Evolutionary conservation across 768 basidiomycete species (phyloP).

Genomic region (Tulasnella sp.): DNA sequence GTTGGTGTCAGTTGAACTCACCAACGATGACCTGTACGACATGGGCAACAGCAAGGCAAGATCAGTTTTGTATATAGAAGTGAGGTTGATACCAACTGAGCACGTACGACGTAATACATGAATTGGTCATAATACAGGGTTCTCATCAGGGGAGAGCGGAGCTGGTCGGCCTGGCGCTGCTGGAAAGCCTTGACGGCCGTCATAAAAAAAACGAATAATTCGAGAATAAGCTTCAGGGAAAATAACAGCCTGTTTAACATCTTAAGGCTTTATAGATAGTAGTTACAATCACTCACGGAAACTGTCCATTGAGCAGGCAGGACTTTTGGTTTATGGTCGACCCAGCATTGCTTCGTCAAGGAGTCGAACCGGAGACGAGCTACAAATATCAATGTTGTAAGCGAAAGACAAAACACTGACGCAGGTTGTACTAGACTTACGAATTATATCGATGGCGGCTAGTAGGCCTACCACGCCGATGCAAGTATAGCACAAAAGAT

Average conservation of each 20-base stretch:
- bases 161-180: not conserved
- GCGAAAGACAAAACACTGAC: not conserved
- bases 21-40: not conserved
- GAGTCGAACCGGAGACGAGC: not conserved
- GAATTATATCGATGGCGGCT: not conserved
- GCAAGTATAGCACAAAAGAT: slow-evolving; percentile 4
- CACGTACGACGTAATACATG: slow-evolving; percentile 11
- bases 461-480: not conserved
- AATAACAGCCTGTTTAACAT: not conserved
- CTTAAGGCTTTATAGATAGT: not conserved
- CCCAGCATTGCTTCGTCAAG: not conserved
- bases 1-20: not conserved
- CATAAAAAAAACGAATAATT: slow-evolving; percentile 18
- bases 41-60: not conserved
- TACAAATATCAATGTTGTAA: not conserved
- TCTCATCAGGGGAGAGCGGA: not conserved
- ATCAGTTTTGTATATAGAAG: not conserved
- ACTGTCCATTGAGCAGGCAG: slow-evolving; percentile 1
- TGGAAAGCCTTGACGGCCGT: not conserved
- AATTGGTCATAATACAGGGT: slow-evolving; percentile 14
- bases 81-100: not conserved
- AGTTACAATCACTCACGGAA: not conserved
- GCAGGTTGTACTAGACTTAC: not conserved
- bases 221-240: not conserved
- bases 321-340: not conserved